Evolutionary conservation across 495 filamentous ascomycete species (phyloP).

Genomic region (Penicillium coffeae): DNA sequence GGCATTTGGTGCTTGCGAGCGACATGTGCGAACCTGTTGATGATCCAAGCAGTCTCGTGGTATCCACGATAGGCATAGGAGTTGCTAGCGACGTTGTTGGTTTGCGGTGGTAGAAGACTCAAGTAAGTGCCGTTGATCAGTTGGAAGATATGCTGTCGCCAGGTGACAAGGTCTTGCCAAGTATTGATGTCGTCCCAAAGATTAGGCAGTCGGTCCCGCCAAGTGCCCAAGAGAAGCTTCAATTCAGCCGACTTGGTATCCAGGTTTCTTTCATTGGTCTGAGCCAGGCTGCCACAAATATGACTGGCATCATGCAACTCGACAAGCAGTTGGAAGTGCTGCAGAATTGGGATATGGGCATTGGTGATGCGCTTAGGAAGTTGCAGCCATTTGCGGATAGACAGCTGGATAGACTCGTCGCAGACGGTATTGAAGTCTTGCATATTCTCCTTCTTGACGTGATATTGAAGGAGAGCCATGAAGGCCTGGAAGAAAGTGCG

Average conservation of each 20-base stretch:
- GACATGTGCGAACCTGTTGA: constrained; percentile 97
- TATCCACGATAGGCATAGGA: constrained; percentile 96
- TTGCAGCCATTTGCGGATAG: constrained; percentile 97
- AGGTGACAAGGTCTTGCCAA: constrained; percentile 98
- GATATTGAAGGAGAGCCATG: constrained; percentile 89
- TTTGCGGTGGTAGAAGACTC: constrained; percentile 73
- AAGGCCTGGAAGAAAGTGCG: constrained; percentile 97
- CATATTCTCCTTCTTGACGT: constrained; percentile 76
- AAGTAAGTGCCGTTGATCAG: constrained; percentile 95
- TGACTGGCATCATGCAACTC: constrained; percentile 97
- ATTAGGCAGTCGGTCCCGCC: constrained; percentile 93
- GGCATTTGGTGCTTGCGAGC: constrained; percentile 95
- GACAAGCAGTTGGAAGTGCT: constrained; percentile 98
- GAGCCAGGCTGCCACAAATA: constrained; percentile 81
- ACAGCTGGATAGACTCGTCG: constrained; percentile 94
- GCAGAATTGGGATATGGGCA: constrained; percentile 89
- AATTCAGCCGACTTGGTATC: constrained; percentile 94
- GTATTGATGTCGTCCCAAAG: constrained; percentile 99
- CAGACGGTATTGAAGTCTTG: constrained; percentile 83
- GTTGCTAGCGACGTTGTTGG: constrained; percentile 72
- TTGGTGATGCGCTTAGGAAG: constrained; percentile 89
- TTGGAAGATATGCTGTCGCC: constrained; percentile 98
- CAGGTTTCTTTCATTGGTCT: constrained; percentile 79
- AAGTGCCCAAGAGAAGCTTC: constrained; percentile 88
- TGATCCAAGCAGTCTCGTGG: constrained; percentile 99